Conservation (phyloP, 371 early-diverging fungal species). For the Mucor racemosus region DNA sequence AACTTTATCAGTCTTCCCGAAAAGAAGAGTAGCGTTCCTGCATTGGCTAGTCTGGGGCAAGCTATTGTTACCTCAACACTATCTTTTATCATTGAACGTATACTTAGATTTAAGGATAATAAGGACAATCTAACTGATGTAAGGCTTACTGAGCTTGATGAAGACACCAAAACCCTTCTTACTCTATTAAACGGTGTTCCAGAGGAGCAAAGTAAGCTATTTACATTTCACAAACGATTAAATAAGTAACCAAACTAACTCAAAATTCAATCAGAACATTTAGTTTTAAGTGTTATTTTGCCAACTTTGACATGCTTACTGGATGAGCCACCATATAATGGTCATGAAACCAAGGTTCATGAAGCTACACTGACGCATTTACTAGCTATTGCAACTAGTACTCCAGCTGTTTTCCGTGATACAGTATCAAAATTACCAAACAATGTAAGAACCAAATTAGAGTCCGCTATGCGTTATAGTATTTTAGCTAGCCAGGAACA, state of each 20-base stretch:
- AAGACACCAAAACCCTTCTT: slow-evolving; percentile 52
- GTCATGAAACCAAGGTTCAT: slow-evolving; percentile 36
- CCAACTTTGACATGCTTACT: slow-evolving; percentile 47
- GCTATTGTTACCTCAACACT: slow-evolving; percentile 33
- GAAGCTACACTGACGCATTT: slow-evolving; percentile 36
- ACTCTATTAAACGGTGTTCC: slow-evolving; percentile 29
- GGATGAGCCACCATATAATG: slow-evolving; percentile 39
- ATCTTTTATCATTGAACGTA: slow-evolving; percentile 37
- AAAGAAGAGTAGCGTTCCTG: slow-evolving; percentile 31
- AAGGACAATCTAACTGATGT: slow-evolving; percentile 11
- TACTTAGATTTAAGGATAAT: slow-evolving; percentile 29
- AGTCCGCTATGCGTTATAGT: slow-evolving; percentile 52
- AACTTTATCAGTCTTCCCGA: slow-evolving; percentile 50
- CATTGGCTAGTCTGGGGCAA: slow-evolving; percentile 37
- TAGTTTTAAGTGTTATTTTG: slow-evolving; percentile 39
- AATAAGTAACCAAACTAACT: background rate
- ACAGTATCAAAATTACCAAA: slow-evolving; percentile 36
- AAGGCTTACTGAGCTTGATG: slow-evolving; percentile 27
- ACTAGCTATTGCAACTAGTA: slow-evolving; percentile 42
- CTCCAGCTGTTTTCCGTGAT: slow-evolving; percentile 46
- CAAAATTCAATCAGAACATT: slow-evolving; percentile 19
- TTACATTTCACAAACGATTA: background rate
- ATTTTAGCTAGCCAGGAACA: slow-evolving; percentile 45
- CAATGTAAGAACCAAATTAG: slow-evolving; percentile 42
- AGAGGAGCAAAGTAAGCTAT: slow-evolving; percentile 51